A percentile compares a stretch with the other conserved stretches of the same genome.
Evolutionary conservation across 345 rosid genomes (phyloP).

Genomic region (Pseudoturritis turrita): DNA sequence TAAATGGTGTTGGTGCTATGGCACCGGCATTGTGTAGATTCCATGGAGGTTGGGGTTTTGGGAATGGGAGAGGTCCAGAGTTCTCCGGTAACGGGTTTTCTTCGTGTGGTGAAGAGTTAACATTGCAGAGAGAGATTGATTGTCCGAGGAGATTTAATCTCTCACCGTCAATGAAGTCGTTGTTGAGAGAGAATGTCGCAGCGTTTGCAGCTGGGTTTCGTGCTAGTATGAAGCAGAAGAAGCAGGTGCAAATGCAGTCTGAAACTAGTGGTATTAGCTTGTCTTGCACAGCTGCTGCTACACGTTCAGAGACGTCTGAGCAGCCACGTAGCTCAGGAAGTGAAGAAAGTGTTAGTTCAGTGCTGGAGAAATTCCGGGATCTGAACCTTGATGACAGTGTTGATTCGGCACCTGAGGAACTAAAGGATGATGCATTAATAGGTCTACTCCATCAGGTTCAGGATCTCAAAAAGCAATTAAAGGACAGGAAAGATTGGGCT

Average conservation of each 20-base stretch:
- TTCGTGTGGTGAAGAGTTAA: slow-evolving; percentile 39
- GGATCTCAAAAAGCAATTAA: slow-evolving; percentile 73
- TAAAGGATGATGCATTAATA: slow-evolving; percentile 71
- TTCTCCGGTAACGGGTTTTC: slow-evolving; percentile 52
- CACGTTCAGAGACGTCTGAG: slow-evolving; percentile 40
- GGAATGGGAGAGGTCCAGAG: slow-evolving; percentile 51
- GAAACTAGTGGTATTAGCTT: slow-evolving; percentile 34
- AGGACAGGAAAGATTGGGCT: slow-evolving; percentile 94
- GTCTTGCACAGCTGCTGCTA: slow-evolving; percentile 28
- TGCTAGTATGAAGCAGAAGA: slow-evolving; percentile 58
- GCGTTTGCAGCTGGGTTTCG: slow-evolving; percentile 84
- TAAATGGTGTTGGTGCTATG: slow-evolving; percentile 41
- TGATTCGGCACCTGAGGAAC: slow-evolving; percentile 53
- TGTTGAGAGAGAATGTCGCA: slow-evolving; percentile 84
- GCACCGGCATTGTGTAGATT: slow-evolving; percentile 64
- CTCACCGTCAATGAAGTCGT: slow-evolving; percentile 72
- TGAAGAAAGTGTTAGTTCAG: slow-evolving; percentile 49
- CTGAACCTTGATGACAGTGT: slow-evolving; percentile 73
- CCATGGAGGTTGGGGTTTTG: slow-evolving; percentile 91
- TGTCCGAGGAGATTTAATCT: slow-evolving; percentile 89
- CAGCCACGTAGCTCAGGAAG: slow-evolving; percentile 41
- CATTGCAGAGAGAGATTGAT: slow-evolving; percentile 61
- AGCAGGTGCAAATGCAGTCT: slow-evolving; percentile 38
- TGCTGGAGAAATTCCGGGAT: slow-evolving; percentile 66
- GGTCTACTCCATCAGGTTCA: slow-evolving; percentile 57